A percentile compares a stretch with the other conserved stretches of the same genome.
These are phyloP conservation scores for Cylindrotheca closterium DNA, from an alignment of 108 stramenopile genomes.

Conservation along the genomic window DNA sequence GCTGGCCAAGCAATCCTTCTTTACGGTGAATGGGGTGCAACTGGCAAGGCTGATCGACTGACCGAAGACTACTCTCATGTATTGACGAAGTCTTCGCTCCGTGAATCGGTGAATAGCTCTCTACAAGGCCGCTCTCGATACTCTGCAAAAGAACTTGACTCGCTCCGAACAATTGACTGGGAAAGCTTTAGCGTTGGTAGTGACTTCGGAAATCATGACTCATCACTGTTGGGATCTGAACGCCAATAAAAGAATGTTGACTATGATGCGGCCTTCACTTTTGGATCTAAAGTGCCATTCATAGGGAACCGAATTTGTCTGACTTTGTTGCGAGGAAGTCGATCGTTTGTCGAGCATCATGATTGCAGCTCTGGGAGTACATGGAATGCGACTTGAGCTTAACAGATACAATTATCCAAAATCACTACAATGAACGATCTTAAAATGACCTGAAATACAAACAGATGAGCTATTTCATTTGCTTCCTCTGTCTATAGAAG, in stretches of 20 bases:
- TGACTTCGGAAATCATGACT: background rate
- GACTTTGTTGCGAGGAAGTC: background rate
- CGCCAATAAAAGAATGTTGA: background rate
- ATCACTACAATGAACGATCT: too few species aligned
- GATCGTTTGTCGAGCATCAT: background rate
- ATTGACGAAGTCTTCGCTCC: constrained; percentile 10
- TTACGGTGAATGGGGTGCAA: constrained; percentile 49
- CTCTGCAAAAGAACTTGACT: constrained; percentile 10
- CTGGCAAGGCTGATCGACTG: constrained; percentile 28
- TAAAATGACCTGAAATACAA: too few species aligned
- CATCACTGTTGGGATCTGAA: background rate
- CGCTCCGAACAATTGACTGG: constrained; percentile 15
- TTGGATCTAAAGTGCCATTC: background rate
- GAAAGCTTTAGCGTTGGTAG: background rate
- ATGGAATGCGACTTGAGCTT: too few species aligned
- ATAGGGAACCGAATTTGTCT: background rate
- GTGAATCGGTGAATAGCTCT: constrained; percentile 7
- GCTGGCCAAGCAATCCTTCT: constrained; percentile 18
- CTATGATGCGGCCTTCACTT: background rate
- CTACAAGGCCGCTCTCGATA: constrained; percentile 33
- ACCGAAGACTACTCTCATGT: constrained; percentile 9
- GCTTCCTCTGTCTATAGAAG: too few species aligned
- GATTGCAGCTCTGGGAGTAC: background rate
- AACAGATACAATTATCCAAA: too few species aligned
- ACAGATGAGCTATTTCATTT: too few species aligned